Evolutionary conservation across 2,329 filamentous ascomycete species (phyloP), one percentile per base, ranked within the genome.

Genomic region (Pseudocercospora crystallina): DNA sequence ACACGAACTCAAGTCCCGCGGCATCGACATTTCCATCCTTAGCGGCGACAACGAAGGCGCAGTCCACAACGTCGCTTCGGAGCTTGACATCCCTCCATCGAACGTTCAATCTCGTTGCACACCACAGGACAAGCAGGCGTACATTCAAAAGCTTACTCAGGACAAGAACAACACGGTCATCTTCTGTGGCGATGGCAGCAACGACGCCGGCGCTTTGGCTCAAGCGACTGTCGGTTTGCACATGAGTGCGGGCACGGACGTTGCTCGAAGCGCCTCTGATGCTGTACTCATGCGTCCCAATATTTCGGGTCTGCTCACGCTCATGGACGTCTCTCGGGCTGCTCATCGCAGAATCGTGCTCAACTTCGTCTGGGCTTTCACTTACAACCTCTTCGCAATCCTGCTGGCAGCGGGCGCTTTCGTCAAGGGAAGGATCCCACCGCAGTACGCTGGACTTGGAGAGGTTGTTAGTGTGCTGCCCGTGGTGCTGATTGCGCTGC

Each of bases 181-280:
- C 5, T 91, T 92, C 67, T 79, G 81, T 43, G 88, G 88, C 31
- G 88, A 92, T 60, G 89, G 89, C 1, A 90, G 86, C 11, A 92
- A 92, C 65, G 88, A 92, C 62, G 85, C 88, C 0, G 76, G 82
- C 2, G 88, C 88, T 0, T 76, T 92, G 2, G 82, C 86, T 0
- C 80, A 84, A 63, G 86, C 89, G 1, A 80, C 79, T 5, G 78
- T 92, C 26, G 89, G 89, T 26, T 74, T 90, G 0, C 85, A 89
- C 57, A 80, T 92, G 65, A 80, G 79, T 51, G 76, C 73, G 49
- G 74, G 76, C 4, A 82, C 78, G 1, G 86, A 90, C 49, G 75
- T 90, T 1, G 84, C 88, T 0, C 74, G 80, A 47, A 77, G 75
- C 2, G 84, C 85, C 0, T 84, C 88, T 0, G 86, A 90, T 59